These are phyloP conservation scores for Sistotremastrum suecicum DNA, from an alignment of 768 basidiomycete genomes.

Conservation along the genomic window DNA sequence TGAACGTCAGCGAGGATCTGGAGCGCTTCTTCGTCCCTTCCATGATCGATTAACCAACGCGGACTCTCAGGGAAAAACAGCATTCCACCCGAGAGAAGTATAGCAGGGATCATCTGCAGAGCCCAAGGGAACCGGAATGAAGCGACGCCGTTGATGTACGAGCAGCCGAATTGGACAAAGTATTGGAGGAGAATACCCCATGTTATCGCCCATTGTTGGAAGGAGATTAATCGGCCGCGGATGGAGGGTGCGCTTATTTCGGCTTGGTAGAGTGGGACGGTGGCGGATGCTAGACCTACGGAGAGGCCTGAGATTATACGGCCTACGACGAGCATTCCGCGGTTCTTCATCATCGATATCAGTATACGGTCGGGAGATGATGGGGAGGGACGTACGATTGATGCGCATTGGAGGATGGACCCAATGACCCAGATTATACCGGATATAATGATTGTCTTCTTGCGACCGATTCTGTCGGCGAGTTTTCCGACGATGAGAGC, in stretches of 20 bases:
- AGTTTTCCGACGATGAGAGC: slow-evolving; percentile 47
- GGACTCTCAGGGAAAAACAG: slow-evolving; percentile 47
- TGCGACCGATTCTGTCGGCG: slow-evolving; percentile 53
- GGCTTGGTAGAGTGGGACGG: slow-evolving; percentile 65
- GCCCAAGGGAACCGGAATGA: slow-evolving; percentile 77
- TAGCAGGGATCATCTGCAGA: slow-evolving; percentile 65
- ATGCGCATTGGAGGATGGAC: slow-evolving; percentile 55
- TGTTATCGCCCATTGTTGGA: slow-evolving; percentile 69
- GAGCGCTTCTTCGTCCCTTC: slow-evolving; percentile 47
- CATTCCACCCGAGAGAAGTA: slow-evolving; percentile 58
- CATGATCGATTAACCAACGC: slow-evolving; percentile 55
- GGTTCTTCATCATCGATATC: slow-evolving; percentile 26
- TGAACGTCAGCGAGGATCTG: slow-evolving; percentile 66
- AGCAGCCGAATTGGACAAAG: slow-evolving; percentile 64
- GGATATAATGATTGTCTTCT: slow-evolving; percentile 48
- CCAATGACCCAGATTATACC: slow-evolving; percentile 65
- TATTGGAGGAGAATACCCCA: slow-evolving; percentile 70
- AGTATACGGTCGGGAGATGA: slow-evolving; percentile 1
- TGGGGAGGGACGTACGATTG: slow-evolving; percentile 19
- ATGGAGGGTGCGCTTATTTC: slow-evolving; percentile 60
- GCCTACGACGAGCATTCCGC: slow-evolving; percentile 62
- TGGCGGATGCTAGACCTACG: slow-evolving; percentile 49
- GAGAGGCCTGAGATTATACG: slow-evolving; percentile 56
- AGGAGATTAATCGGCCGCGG: slow-evolving; percentile 60
- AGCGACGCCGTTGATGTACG: slow-evolving; percentile 52